A percentile compares a stretch with the other conserved stretches of the same genome.
Evolutionary conservation across 1,284 basidiomycete genomes (phyloP).

Genomic region (Ustilago lituana): DNA sequence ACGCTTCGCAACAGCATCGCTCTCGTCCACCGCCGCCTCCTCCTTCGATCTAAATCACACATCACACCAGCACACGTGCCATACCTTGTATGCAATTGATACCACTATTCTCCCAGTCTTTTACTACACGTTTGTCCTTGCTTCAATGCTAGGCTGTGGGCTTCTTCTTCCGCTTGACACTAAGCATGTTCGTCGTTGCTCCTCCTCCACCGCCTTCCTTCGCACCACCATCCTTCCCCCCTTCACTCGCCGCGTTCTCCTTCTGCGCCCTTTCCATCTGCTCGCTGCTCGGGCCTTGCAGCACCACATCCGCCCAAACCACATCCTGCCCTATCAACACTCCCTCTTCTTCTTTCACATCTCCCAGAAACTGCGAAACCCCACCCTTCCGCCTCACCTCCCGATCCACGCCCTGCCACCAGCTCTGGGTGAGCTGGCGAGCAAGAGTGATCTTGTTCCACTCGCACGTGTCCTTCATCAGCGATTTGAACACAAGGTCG

Average conservation of each 20-base stretch:
- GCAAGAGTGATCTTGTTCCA: slow-evolving; percentile 45
- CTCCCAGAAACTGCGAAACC: slow-evolving; percentile 1
- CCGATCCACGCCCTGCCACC: slow-evolving; percentile 46
- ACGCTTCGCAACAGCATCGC: slow-evolving; percentile 26
- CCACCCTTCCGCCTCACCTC: slow-evolving; percentile 55
- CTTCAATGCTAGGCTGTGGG: slow-evolving; percentile 2
- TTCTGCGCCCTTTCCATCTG: slow-evolving; percentile 25
- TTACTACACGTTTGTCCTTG: too few species aligned
- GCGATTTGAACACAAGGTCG: slow-evolving; percentile 53
- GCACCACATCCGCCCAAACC: slow-evolving; percentile 40
- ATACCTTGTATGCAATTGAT: too few species aligned
- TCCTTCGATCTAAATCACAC: not conserved
- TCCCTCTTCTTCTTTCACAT: slow-evolving; percentile 2
- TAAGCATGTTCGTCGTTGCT: slow-evolving; percentile 25
- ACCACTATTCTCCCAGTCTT: too few species aligned
- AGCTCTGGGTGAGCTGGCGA: slow-evolving; percentile 39
- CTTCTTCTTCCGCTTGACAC: slow-evolving; percentile 52
- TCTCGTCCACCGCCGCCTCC: not conserved
- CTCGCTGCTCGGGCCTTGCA: slow-evolving; percentile 19
- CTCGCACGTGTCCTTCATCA: slow-evolving; percentile 60
- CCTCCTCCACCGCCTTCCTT: not conserved
- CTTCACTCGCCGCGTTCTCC: not conserved
- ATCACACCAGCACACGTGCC: too few species aligned
- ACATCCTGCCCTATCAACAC: slow-evolving; percentile 24
- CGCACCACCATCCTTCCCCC: too few species aligned